A percentile compares a stretch with the other conserved stretches of the same genome.
Evolutionary conservation across 345 rosid genomes (phyloP).

Genomic region (Cardiospermum halicacabum): DNA sequence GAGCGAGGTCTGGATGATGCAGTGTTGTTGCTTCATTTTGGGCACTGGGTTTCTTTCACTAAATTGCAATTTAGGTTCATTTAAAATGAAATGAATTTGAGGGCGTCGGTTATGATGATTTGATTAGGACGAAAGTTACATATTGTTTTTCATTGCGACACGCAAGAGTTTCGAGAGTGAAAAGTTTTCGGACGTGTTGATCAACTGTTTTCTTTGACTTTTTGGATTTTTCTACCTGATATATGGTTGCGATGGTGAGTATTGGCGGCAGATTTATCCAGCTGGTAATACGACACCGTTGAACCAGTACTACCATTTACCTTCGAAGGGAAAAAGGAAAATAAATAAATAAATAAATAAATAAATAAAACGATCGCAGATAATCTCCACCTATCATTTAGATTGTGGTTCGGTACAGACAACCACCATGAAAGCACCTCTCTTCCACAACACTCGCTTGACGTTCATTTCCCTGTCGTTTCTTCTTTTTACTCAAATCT

Average conservation of each 20-base stretch:
- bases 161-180: not conserved
- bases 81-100: not conserved
- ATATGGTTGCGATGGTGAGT: not conserved
- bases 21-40: conserved; percentile 22
- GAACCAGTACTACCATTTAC: no score
- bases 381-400: conserved; percentile 19
- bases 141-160: not conserved
- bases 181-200: not conserved
- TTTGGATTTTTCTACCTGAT: not conserved
- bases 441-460: not conserved
- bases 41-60: not conserved
- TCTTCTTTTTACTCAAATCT: not conserved
- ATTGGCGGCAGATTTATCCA: no score
- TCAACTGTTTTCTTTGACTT: not conserved
- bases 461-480: not conserved
- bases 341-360: not conserved
- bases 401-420: conserved; percentile 16
- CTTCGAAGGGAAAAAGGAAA: no score
- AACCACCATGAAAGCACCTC: conserved; percentile 6
- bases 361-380: not conserved
- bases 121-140: not conserved
- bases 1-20: conserved; percentile 25
- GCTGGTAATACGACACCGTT: no score
- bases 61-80: not conserved
- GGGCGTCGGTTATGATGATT: not conserved